A percentile compares a stretch with the other conserved stretches of the same genome.
Evolutionary conservation across 1,284 basidiomycete species (phyloP).

Genomic region (Fistulinella cinereoalba): DNA sequence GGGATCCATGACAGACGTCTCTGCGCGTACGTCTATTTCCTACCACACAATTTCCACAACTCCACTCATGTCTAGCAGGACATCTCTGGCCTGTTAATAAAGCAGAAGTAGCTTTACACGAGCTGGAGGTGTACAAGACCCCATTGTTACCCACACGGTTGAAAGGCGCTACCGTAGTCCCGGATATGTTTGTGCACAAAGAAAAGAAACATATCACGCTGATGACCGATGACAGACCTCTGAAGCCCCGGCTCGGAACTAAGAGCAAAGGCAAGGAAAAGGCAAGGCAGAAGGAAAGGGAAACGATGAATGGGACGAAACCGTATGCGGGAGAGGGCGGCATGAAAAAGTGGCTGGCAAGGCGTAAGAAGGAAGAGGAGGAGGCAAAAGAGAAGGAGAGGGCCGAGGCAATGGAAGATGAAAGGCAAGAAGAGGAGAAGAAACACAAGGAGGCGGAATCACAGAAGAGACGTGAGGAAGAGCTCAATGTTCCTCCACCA

Average conservation of each 20-base stretch:
- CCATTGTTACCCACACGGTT: slow-evolving; percentile 69
- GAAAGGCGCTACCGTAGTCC: slow-evolving; percentile 47
- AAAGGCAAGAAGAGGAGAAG: slow-evolving; percentile 28
- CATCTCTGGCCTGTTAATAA: slow-evolving; percentile 42
- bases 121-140: slow-evolving; percentile 72
- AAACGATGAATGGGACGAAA: slow-evolving; percentile 49
- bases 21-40: slow-evolving; percentile 26
- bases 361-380: slow-evolving; percentile 41
- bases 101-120: slow-evolving; percentile 63
- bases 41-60: background rate
- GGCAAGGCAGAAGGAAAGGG: slow-evolving; percentile 30
- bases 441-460: slow-evolving; percentile 19
- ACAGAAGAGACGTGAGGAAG: slow-evolving; percentile 20
- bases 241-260: slow-evolving; percentile 36
- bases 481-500: slow-evolving; percentile 26
- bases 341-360: slow-evolving; percentile 69
- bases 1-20: slow-evolving; percentile 34
- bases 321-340: slow-evolving; percentile 73
- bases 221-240: slow-evolving; percentile 52
- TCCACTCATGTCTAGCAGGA: slow-evolving; percentile 24
- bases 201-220: slow-evolving; percentile 52
- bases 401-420: slow-evolving; percentile 36
- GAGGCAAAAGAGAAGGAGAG: slow-evolving; percentile 29
- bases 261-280: slow-evolving; percentile 31
- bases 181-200: slow-evolving; percentile 64